phyloP scores from a whole-genome alignment of 768 basidiomycete genomes.

The Daedaleopsis sinensis region DNA sequence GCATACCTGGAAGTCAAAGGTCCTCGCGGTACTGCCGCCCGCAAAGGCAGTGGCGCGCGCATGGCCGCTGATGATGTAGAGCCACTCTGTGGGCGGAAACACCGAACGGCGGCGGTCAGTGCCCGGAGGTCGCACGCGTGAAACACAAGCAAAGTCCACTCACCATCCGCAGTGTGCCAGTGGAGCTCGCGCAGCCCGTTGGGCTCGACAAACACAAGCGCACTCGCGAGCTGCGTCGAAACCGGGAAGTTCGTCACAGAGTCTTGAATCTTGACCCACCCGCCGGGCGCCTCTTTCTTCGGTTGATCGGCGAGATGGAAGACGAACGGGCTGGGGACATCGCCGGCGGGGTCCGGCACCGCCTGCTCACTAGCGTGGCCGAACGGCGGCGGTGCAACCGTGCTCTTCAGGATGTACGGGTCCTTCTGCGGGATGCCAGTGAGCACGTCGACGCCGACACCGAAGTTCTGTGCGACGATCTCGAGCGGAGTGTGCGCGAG shows the following conservation, averaged over 20 bases:
- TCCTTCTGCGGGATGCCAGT: slow-evolving; percentile 28
- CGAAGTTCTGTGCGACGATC: slow-evolving; percentile 31
- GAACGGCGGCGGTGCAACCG: slow-evolving; percentile 22
- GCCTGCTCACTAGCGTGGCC: slow-evolving; percentile 24
- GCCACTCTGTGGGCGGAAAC: slow-evolving; percentile 18
- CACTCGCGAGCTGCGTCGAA: slow-evolving; percentile 25
- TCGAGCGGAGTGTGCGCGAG: slow-evolving; percentile 32
- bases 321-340: slow-evolving; percentile 23
- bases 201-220: slow-evolving; percentile 29
- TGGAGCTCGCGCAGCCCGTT: slow-evolving; percentile 31
- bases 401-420: slow-evolving; percentile 27
- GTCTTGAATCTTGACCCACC: slow-evolving; percentile 32
- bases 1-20: slow-evolving; percentile 29
- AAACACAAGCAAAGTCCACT: neutral
- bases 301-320: slow-evolving; percentile 28
- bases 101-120: neutral
- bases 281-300: slow-evolving; percentile 26
- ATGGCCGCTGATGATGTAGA: slow-evolving; percentile 29
- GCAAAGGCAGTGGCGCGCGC: slow-evolving; percentile 30
- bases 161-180: slow-evolving; percentile 30
- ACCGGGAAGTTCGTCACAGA: slow-evolving; percentile 29
- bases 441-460: slow-evolving; percentile 24
- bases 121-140: neutral
- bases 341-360: slow-evolving; percentile 22
- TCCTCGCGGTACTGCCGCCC: slow-evolving; percentile 25